These are phyloP conservation scores for Setomelanomma holmii DNA, from an alignment of 2,329 filamentous ascomycete genomes.

Conservation along the genomic window DNA sequence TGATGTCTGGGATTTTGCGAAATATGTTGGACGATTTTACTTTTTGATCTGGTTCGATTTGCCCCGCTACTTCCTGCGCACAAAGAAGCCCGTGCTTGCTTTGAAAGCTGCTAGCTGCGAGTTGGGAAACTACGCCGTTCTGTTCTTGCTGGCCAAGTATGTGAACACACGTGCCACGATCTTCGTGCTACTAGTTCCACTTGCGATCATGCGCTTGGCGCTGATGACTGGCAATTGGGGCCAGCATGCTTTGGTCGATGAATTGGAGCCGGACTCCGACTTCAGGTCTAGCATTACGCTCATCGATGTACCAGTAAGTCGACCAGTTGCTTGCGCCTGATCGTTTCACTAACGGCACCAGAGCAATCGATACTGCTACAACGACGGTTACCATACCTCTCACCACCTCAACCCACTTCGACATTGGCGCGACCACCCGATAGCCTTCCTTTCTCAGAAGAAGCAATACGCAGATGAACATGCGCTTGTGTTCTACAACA, in stretches of 20 bases:
- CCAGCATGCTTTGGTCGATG: constrained; percentile 82
- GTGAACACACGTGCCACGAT: constrained; percentile 63
- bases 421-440: constrained; percentile 82
- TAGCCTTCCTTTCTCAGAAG: constrained; percentile 75
- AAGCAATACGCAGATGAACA: constrained; percentile 69
- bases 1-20: constrained; percentile 68
- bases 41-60: constrained; percentile 78
- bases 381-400: constrained; percentile 82
- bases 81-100: constrained; percentile 63
- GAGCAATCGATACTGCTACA: constrained; percentile 84
- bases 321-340: no score
- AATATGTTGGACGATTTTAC: constrained; percentile 76
- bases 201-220: constrained; percentile 70
- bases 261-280: constrained; percentile 76
- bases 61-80: constrained; percentile 74
- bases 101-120: constrained; percentile 68
- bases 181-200: constrained; percentile 72
- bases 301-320: constrained; percentile 76
- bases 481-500: constrained; percentile 80
- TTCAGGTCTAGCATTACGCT: constrained; percentile 80
- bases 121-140: constrained; percentile 55
- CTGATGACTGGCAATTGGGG: constrained; percentile 87
- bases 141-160: constrained; percentile 58
- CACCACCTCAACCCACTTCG: constrained; percentile 80
- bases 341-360: constrained; percentile 42